phyloP scores from a whole-genome alignment of 2,329 filamentous ascomycete species.

The Exophiala sp. region DNA sequence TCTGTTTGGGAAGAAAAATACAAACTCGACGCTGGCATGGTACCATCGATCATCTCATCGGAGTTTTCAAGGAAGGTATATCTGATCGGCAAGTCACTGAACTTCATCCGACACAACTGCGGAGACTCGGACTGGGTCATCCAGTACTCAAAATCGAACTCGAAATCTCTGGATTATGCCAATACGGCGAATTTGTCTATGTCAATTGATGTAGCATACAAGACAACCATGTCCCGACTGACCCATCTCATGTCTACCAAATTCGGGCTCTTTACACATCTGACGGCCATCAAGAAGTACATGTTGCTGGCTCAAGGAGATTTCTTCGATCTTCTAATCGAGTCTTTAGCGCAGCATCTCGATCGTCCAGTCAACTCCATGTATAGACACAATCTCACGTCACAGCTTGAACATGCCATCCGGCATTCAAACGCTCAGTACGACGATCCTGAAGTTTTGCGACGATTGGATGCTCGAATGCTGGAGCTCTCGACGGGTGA shows the following conservation, averaged over 20 bases:
- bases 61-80: slow-evolving; percentile 97
- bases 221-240: slow-evolving; percentile 92
- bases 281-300: slow-evolving; percentile 89
- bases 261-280: slow-evolving; percentile 89
- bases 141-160: slow-evolving; percentile 86
- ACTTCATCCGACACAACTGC: slow-evolving; percentile 96
- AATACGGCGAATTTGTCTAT: slow-evolving; percentile 77
- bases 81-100: slow-evolving; percentile 93
- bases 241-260: slow-evolving; percentile 93
- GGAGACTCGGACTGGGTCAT: slow-evolving; percentile 94
- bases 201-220: slow-evolving; percentile 96
- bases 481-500: slow-evolving; percentile 93
- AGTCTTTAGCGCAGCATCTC: slow-evolving; percentile 86
- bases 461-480: slow-evolving; percentile 95
- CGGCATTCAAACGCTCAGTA: slow-evolving; percentile 96
- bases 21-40: slow-evolving; percentile 76
- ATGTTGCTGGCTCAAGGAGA: slow-evolving; percentile 92
- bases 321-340: slow-evolving; percentile 96
- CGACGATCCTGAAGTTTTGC: slow-evolving; percentile 85
- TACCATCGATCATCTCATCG: slow-evolving; percentile 86
- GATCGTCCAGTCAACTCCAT: slow-evolving; percentile 95
- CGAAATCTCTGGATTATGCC: slow-evolving; percentile 88
- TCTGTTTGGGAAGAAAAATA: slow-evolving; percentile 99
- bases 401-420: slow-evolving; percentile 96
- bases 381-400: slow-evolving; percentile 92